phyloP scores from a whole-genome alignment of 495 filamentous ascomycete species.

The Neurospora discreta region DNA sequence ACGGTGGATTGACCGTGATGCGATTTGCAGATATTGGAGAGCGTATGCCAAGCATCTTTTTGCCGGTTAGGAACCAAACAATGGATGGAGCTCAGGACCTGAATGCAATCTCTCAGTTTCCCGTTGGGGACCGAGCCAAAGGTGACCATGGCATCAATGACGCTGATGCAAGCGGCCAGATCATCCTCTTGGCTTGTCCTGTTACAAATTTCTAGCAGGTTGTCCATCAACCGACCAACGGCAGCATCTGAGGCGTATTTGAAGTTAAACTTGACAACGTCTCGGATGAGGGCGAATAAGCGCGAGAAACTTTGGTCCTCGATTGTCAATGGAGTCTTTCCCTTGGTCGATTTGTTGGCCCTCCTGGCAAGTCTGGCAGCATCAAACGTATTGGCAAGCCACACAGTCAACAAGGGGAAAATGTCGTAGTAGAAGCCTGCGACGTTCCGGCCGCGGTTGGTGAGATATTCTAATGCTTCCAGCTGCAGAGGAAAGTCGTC shows the following conservation, averaged over 20 bases:
- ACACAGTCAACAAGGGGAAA: constrained; percentile 44
- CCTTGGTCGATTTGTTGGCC: constrained; percentile 25
- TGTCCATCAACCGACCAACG: constrained; percentile 53
- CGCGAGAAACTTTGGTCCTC: constrained; percentile 60
- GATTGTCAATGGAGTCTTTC: constrained; percentile 37
- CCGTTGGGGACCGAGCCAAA: constrained; percentile 63
- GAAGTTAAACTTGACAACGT: constrained; percentile 76
- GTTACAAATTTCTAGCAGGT: constrained; percentile 60
- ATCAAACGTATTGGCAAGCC: constrained; percentile 47
- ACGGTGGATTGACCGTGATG: constrained; percentile 65
- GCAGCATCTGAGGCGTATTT: constrained; percentile 59
- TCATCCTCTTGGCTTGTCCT: constrained; percentile 63
- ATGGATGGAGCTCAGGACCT: constrained; percentile 74
- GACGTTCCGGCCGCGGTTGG: constrained; percentile 50
- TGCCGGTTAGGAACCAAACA: constrained; percentile 58
- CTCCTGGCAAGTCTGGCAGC: constrained; percentile 39
- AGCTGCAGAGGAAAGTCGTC: constrained; percentile 56
- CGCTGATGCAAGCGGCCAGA: constrained; percentile 59
- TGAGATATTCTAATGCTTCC: constrained; percentile 48
- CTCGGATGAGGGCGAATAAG: constrained; percentile 63
- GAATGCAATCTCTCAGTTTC: constrained; percentile 57
- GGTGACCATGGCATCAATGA: constrained; percentile 71
- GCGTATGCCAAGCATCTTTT: constrained; percentile 62
- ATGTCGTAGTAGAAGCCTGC: constrained; percentile 54
- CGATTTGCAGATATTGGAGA: constrained; percentile 68